A percentile compares a stretch with the other conserved stretches of the same genome.
Conservation (phyloP, 2,329 filamentous ascomycete genomes). For the Microsporum audouinii region DNA sequence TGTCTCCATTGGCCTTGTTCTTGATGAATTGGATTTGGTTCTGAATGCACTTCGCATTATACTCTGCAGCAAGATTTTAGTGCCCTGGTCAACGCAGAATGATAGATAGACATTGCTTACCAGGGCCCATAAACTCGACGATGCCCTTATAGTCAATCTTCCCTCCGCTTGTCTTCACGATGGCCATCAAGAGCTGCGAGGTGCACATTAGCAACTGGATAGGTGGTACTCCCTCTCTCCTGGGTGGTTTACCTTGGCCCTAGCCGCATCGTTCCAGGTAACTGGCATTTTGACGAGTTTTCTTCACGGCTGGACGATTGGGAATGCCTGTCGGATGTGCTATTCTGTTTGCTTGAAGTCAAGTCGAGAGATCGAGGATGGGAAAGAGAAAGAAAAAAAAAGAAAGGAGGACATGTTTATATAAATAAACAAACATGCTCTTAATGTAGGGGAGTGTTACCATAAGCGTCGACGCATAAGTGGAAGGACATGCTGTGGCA, state of each 20-base stretch:
- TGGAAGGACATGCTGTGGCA: not conserved
- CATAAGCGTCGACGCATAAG: not conserved
- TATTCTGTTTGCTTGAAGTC: not conserved
- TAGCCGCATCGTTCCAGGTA: slow-evolving; percentile 19
- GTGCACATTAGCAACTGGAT: not conserved
- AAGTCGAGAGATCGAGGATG: not conserved
- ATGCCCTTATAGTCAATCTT: slow-evolving; percentile 17
- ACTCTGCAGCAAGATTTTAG: not conserved
- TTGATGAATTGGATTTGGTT: not conserved
- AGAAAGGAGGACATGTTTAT: too few relatives aligned
- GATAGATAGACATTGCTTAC: not conserved
- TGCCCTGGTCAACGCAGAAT: not conserved
- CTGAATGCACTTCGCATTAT: not conserved
- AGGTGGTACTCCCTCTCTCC: not conserved
- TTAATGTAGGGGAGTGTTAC: not conserved
- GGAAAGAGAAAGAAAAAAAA: not conserved
- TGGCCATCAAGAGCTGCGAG: slow-evolving; percentile 18
- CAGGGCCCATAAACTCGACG: slow-evolving; percentile 18
- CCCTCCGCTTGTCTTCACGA: slow-evolving; percentile 13
- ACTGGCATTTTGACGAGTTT: slow-evolving; percentile 20
- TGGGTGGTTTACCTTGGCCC: slow-evolving; percentile 20
- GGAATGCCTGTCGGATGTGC: not conserved
- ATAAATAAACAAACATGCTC: not conserved
- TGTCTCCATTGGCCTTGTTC: not conserved
- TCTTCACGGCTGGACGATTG: not conserved